phyloP scores from a whole-genome alignment of 148 eudicot species.

The Vaccinium myrtillus region DNA sequence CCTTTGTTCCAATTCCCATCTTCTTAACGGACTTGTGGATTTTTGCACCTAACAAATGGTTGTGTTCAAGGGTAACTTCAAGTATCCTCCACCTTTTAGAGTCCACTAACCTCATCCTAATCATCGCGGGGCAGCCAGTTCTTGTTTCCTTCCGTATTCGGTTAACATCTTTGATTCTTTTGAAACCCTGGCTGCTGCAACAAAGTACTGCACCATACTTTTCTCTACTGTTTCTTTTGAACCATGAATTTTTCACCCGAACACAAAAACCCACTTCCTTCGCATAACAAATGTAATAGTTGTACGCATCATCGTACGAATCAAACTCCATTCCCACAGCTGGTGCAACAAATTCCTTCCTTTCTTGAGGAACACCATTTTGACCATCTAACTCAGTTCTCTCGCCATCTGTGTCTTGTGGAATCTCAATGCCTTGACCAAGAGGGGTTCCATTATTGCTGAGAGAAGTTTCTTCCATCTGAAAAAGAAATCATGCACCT shows the following conservation, averaged over 20 bases:
- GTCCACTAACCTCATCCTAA: slow-evolving; percentile 60
- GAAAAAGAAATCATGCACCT: neutral
- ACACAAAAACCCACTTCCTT: slow-evolving; percentile 74
- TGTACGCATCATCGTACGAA: slow-evolving; percentile 86
- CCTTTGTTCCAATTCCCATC: slow-evolving; percentile 35
- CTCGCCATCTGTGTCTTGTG: slow-evolving; percentile 27
- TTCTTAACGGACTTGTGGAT: slow-evolving; percentile 45
- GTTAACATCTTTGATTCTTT: slow-evolving; percentile 67
- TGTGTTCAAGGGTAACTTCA: slow-evolving; percentile 67
- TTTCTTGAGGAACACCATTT: slow-evolving; percentile 31
- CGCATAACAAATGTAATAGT: slow-evolving; percentile 75
- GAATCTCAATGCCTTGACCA: slow-evolving; percentile 24
- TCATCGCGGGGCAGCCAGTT: slow-evolving; percentile 79
- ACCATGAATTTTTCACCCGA: slow-evolving; percentile 85
- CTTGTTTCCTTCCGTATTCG: slow-evolving; percentile 74
- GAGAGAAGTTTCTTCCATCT: slow-evolving; percentile 54
- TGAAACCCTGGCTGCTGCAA: slow-evolving; percentile 86
- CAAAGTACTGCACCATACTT: slow-evolving; percentile 93
- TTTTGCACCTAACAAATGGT: slow-evolving; percentile 57
- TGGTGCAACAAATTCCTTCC: slow-evolving; percentile 70
- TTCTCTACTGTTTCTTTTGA: slow-evolving; percentile 76
- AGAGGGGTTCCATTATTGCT: slow-evolving; percentile 26
- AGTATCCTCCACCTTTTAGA: slow-evolving; percentile 71
- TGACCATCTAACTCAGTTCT: slow-evolving; percentile 28
- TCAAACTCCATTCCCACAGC: slow-evolving; percentile 84